Evolutionary conservation across 306 rosid genomes (phyloP), one percentile per base, ranked within the genome.

Genomic region (Sesbania bispinosa): DNA sequence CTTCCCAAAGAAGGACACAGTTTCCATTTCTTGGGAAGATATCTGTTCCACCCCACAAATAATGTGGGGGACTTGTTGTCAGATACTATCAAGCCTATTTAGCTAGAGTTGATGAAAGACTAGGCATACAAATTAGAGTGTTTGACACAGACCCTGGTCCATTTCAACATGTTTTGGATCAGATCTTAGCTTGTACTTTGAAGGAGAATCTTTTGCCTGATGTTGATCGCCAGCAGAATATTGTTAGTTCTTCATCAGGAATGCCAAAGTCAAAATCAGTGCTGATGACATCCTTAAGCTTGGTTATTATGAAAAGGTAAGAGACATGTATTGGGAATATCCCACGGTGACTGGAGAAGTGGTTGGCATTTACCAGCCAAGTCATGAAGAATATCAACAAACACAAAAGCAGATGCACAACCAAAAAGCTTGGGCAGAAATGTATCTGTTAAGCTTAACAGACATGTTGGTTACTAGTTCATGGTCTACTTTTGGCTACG

Each of bases 401-500:
- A 80, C 92, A 2, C 87, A 82, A 79, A 89, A 86, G 85, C 85
- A 43, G 24, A 83, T 36, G 62, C 96, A 89, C 81, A 89, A 82
- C 77, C 84, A 64, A 18, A 89, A 89, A 78, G 96, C 96, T 48
- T 79, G 73, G 83, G 85, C 96, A 0, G 96, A 89, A 82, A 89
- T 89, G 88, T 89, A 86, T 11, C 76, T 89, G 2, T 74, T 89
- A 55, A 89, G 96, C 68, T 66, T 89, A 79, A 82, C 87, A 7
- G 89, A 89, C 20, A 69, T 58, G 33, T 58, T 89, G 85, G 79
- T 89, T 39, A 89, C 89, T 3, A 89, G 96, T 66, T 82, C 92
- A 8, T 89, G 96, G 96, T 89, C 96, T 3, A 89, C 96, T 8
- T 89, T 89, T n/a, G 96, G 96, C 26, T 89, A 89, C 7, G 96